These are phyloP conservation scores for Phalaenopsis aphrodite DNA, from an alignment of 106 monocot species.

Conservation along the genomic window DNA sequence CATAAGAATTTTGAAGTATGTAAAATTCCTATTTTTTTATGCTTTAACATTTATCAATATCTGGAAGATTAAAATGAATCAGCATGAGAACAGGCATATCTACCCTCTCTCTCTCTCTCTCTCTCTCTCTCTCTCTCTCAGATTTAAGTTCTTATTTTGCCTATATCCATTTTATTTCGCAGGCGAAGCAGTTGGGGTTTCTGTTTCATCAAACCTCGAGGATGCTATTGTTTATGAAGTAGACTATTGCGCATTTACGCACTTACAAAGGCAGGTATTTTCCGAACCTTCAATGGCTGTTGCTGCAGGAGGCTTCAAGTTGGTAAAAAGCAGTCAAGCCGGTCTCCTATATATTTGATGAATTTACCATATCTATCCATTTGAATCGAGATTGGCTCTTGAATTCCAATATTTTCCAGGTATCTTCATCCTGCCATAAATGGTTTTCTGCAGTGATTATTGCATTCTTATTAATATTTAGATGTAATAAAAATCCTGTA, in stretches of 20 bases:
- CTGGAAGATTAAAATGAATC: too few species aligned
- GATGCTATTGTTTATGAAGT: constrained; percentile 31
- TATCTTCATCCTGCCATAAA: background rate
- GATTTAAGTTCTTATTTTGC: background rate
- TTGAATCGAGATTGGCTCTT: background rate
- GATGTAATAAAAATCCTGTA: background rate
- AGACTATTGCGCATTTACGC: constrained; percentile 43
- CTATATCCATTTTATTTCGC: background rate
- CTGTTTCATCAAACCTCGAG: constrained; percentile 28
- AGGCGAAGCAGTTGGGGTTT: constrained; percentile 56
- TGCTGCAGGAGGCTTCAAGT: constrained; percentile 17
- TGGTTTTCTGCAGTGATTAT: background rate
- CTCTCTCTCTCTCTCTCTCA: too few species aligned
- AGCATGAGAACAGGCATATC: too few species aligned
- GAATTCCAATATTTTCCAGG: background rate
- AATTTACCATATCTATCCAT: background rate
- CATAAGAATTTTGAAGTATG: too few species aligned
- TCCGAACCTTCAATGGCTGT: background rate
- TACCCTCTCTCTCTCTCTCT: too few species aligned
- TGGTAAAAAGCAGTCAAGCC: constrained; percentile 16
- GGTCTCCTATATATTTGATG: constrained; percentile 1
- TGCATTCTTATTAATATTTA: background rate
- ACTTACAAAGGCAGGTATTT: constrained; percentile 28
- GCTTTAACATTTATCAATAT: too few species aligned
- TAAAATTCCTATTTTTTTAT: too few species aligned